These are phyloP conservation scores for Dryadomyces quercivorus DNA, from an alignment of 2,329 filamentous ascomycete genomes.

Conservation along the genomic window DNA sequence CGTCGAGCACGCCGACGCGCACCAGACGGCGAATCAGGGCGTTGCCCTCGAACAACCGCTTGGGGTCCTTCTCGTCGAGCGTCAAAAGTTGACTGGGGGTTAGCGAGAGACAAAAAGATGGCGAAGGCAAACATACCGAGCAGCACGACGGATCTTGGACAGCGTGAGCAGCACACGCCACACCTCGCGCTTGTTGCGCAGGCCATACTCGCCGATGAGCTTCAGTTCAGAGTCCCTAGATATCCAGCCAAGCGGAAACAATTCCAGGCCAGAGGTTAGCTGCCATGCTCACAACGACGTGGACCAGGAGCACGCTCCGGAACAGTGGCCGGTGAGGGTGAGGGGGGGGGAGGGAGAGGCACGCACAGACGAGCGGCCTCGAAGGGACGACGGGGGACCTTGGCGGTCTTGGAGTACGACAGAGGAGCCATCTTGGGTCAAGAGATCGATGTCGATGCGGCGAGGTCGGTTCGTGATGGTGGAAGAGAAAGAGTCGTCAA, in stretches of 20 bases:
- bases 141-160: slow-evolving; percentile 99
- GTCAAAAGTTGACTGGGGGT: slow-evolving; percentile 85
- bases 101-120: too few species aligned
- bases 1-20: slow-evolving; percentile 98
- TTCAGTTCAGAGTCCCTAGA: slow-evolving; percentile 97
- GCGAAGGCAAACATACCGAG: slow-evolving; percentile 91
- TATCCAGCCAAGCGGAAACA: background rate
- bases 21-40: slow-evolving; percentile 99
- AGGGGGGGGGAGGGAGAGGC: slow-evolving; percentile 18
- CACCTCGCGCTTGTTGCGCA: slow-evolving; percentile 99
- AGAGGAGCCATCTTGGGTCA: slow-evolving; percentile 28
- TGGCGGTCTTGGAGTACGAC: slow-evolving; percentile 98
- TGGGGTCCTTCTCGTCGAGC: slow-evolving; percentile 99
- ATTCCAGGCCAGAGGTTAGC: slow-evolving; percentile 11
- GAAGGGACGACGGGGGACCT: slow-evolving; percentile 90
- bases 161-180: slow-evolving; percentile 99
- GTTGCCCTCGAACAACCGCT: slow-evolving; percentile 99
- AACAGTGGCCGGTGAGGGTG: slow-evolving; percentile 60
- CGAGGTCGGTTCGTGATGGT: slow-evolving; percentile 4
- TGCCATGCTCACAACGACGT: slow-evolving; percentile 66
- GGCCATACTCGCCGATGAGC: slow-evolving; percentile 98
- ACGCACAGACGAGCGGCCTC: slow-evolving; percentile 99
- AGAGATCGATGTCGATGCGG: slow-evolving; percentile 5
- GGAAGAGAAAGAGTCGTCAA: background rate
- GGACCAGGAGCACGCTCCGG: slow-evolving; percentile 84